Base-by-base conservation (phyloP, 208 protist genomes). In the Strigomonas culicis region DNA sequence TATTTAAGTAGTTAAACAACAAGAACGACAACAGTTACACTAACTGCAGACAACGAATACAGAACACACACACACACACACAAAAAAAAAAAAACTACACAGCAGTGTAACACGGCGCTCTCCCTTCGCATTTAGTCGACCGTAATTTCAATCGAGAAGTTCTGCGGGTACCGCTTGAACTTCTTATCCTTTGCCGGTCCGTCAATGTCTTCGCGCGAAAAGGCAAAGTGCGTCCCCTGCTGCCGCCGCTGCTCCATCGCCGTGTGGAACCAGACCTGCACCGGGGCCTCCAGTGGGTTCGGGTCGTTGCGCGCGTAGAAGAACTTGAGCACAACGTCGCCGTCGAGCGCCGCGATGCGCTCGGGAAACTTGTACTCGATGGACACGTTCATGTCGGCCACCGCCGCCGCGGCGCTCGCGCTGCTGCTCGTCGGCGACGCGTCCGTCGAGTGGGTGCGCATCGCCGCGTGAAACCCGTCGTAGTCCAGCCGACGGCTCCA, bases 211-310 rank as follows among this genome's bases (percentile, higher is more conserved):
- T 73, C 44, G 19, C 81, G 63, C 22, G 57, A 39, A 4, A 88
- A 55, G 19, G 63, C 59, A 10, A 88, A 65, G 0, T 24, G 59
- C 36, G 70, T 77, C 21, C 52, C 53, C 25, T n/a, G n/a, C n/a
- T n/a, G n/a, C n/a, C n/a, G n/a, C n/a, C n/a, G n/a, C n/a, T 39
- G 47, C 31, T 89, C 79, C 15, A 95, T 76, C 13, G 72, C 43
- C 19, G 88, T 88, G 70, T 95, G 80, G 24, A 92, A 69, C 85
- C 85, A 92, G 22, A 92, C 74, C 65, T 90, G 87, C 36, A 93
- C 74, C 0, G 82, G 79, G 4, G 80, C 66, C 56, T 85, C 69
- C 13, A 93, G 69, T 24, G 87, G 59, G 56, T 85, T 89, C 25
- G 80, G 79, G 41, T 86, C 63, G 68, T 92, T 92, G 22, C 79